Conservation (phyloP, 139 green algal species). For the Chara braunii region DNA sequence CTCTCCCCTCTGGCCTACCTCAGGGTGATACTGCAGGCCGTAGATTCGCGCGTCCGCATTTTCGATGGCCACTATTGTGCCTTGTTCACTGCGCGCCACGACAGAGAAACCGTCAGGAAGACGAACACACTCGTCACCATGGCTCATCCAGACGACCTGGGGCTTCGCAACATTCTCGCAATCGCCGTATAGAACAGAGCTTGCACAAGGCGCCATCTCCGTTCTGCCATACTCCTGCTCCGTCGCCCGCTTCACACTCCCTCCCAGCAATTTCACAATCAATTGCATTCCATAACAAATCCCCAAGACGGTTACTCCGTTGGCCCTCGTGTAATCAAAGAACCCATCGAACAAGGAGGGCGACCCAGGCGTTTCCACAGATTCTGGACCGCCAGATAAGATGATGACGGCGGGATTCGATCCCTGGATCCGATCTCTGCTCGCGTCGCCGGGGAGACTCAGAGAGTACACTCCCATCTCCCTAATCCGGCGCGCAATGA, state of each 20-base stretch:
- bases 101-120: slow-evolving; percentile 81
- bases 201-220: slow-evolving; percentile 62
- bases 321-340: slow-evolving; percentile 20
- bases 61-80: slow-evolving; percentile 90
- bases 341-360: slow-evolving; percentile 60
- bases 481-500: slow-evolving; percentile 84
- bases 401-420: slow-evolving; percentile 74
- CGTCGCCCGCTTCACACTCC: slow-evolving; percentile 63
- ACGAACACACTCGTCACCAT: slow-evolving; percentile 82
- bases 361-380: slow-evolving; percentile 80
- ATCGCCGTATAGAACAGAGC: slow-evolving; percentile 58
- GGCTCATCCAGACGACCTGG: slow-evolving; percentile 95
- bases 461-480: slow-evolving; percentile 85
- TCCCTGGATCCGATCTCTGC: slow-evolving; percentile 72
- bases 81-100: slow-evolving; percentile 50
- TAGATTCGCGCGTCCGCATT: slow-evolving; percentile 64
- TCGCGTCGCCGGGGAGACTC: slow-evolving; percentile 79
- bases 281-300: slow-evolving; percentile 99
- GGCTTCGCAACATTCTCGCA: not conserved
- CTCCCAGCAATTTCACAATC: slow-evolving; percentile 63
- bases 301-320: slow-evolving; percentile 75
- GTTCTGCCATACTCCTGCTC: slow-evolving; percentile 95
- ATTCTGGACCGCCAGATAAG: slow-evolving; percentile 91
- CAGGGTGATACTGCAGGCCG: slow-evolving; percentile 95
- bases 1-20: too few relatives aligned